Evolutionary conservation across 371 early-diverging fungal species (phyloP).

Genomic region (Syncephalastrum contaminatum): DNA sequence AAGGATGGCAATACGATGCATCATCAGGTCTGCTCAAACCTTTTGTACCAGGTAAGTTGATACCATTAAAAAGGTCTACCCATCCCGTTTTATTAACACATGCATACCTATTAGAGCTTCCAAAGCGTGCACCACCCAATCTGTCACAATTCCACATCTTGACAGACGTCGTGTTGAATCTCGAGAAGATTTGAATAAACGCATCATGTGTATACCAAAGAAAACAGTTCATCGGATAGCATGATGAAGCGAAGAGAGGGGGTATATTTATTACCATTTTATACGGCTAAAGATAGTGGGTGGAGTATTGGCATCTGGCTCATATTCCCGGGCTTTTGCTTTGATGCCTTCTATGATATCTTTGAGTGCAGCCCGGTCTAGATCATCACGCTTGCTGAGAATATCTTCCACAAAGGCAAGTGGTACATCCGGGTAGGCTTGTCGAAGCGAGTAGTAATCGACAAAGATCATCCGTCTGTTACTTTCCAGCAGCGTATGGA

Average conservation of each 20-base stretch:
- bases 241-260: conserved; percentile 3
- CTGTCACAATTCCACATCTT: too few relatives aligned
- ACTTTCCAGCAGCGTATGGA: conserved; percentile 67
- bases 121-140: too few relatives aligned
- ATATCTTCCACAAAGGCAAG: conserved; percentile 77
- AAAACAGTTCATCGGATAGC: background rate
- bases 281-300: conserved; percentile 54
- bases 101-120: too few relatives aligned
- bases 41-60: too few relatives aligned
- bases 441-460: conserved; percentile 75
- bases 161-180: too few relatives aligned
- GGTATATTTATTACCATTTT: conserved; percentile 34
- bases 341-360: conserved; percentile 79
- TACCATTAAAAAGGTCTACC: too few relatives aligned
- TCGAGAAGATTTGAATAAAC: too few relatives aligned
- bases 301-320: conserved; percentile 44
- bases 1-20: too few relatives aligned
- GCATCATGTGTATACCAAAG: too few relatives aligned
- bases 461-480: conserved; percentile 68
- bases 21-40: too few relatives aligned
- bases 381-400: conserved; percentile 73
- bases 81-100: too few relatives aligned
- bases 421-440: conserved; percentile 83
- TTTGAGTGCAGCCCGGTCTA: conserved; percentile 69
- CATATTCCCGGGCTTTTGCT: conserved; percentile 69